A percentile compares a stretch with the other conserved stretches of the same genome.
Conservation (phyloP, 2,329 filamentous ascomycete genomes). For the Pseudogymnoascus sp. region DNA sequence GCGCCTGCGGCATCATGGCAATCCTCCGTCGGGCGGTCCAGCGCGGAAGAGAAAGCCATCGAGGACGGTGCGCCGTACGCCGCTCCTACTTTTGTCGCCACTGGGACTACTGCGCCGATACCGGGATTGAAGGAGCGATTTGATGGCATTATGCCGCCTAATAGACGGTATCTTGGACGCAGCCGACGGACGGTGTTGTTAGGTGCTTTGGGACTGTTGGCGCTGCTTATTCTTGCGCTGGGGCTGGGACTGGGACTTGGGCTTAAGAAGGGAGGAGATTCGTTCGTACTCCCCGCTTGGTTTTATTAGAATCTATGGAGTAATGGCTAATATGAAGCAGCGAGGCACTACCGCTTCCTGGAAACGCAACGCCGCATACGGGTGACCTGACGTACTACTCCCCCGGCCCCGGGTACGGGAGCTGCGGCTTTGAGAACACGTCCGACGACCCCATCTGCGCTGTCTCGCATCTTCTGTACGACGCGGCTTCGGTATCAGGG, state of each 20-base stretch:
- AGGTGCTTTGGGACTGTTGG: constrained; percentile 13
- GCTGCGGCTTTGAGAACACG: constrained; percentile 55
- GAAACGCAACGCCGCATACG: constrained; percentile 43
- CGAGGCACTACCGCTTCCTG: constrained; percentile 40
- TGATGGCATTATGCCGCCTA: background rate
- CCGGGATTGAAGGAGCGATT: background rate
- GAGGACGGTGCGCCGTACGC: background rate
- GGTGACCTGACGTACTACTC: constrained; percentile 66
- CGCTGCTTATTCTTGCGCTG: constrained; percentile 12
- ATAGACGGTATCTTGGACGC: constrained; percentile 13
- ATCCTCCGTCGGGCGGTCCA: background rate
- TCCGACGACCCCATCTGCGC: constrained; percentile 55
- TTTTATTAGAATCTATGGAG: background rate
- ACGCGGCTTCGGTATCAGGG: constrained; percentile 43
- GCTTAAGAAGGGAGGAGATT: background rate
- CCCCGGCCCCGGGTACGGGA: constrained; percentile 54
- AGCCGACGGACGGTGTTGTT: constrained; percentile 13
- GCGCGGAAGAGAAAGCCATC: background rate
- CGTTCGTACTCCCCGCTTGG: constrained; percentile 10
- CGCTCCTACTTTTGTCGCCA: background rate
- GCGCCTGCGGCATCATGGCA: background rate
- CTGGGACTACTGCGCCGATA: background rate
- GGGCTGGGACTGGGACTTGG: constrained; percentile 18
- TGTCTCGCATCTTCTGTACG: constrained; percentile 60
- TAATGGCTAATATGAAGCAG: background rate